Base-by-base conservation (phyloP, 805 yeast species). In the Jamesozyma spencerorum region DNA sequence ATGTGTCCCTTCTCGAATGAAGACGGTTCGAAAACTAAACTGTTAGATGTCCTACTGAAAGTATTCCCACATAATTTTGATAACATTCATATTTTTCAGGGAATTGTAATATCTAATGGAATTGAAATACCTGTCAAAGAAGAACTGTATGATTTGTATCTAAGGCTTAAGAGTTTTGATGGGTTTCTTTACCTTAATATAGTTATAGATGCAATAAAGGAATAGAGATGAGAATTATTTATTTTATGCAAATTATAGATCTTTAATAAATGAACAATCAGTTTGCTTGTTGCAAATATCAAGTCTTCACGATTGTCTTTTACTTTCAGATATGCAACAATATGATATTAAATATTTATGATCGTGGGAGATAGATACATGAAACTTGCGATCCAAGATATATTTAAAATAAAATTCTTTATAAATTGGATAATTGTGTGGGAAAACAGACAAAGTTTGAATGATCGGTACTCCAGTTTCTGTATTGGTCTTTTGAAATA, bases 181-280 rank as follows among this genome's bases (percentile, higher is more conserved):
- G 84, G 86, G 13, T 81, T 79, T 52, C 54, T 83, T 36, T 85
- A 83, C 47, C 15, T 51, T 11, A n/a, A 18, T 28, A 24, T 39
- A 18, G 15, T 31, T 18, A 22, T 22, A 10, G 26, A 10, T 10
- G 26, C 26, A 10, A n/a, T n/a, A n/a, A n/a, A 15, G 19, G 12
- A 37, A 11, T 8, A 6, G 18, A 18, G 3, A 22, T n/a, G 11
- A 37, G 34, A n/a, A 30, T 34, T 24, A 7, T 14, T 33, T n/a
- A 8, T 4, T 12, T n/a, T 18, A 32, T 22, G 26, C 26, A 22
- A 7, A 22, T 22, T 22, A 22, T 22, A 22, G 26, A 11, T 31
- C 19, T 31, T 31, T 31, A 15, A 31, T 15, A 11, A 31, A 31
- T 31, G 15, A 14, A 14, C 5, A 17, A 17, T 31, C 18, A 8